phyloP scores from a whole-genome alignment of 352 stramenopile genomes.

The Pythium oligandrum region DNA sequence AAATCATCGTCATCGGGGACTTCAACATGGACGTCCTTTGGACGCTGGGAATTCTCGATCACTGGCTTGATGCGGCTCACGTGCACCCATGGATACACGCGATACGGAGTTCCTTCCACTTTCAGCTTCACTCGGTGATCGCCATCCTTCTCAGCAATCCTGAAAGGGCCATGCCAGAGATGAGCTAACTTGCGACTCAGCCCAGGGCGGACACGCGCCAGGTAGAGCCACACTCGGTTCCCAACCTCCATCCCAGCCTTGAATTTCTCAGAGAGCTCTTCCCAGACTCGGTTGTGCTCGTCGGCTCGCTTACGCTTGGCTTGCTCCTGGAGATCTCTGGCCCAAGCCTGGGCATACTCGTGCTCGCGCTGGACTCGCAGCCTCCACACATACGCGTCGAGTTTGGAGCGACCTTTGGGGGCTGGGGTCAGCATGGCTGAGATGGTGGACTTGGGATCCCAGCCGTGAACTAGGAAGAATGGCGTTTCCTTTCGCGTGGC shows the following conservation, averaged over 20 bases:
- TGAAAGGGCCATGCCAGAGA: slow-evolving; percentile 23
- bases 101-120: slow-evolving; percentile 2
- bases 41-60: slow-evolving; percentile 5
- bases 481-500: background rate
- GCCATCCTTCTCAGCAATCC: slow-evolving; percentile 12
- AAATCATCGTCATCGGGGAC: slow-evolving; percentile 16
- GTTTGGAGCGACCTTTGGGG: background rate
- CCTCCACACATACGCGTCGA: background rate
- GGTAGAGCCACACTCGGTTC: slow-evolving; percentile 13
- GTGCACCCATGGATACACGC: slow-evolving; percentile 18
- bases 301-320: background rate
- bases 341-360: background rate
- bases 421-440: slow-evolving; percentile 14
- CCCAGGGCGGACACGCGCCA: background rate
- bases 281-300: background rate
- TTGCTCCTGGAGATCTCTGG: background rate
- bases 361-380: background rate
- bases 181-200: slow-evolving; percentile 19
- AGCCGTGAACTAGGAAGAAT: background rate
- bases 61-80: slow-evolving; percentile 20
- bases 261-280: slow-evolving; percentile 1
- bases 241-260: slow-evolving; percentile 12
- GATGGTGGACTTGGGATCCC: slow-evolving; percentile 6
- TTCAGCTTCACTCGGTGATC: slow-evolving; percentile 10
- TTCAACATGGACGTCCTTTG: background rate